phyloP scores from a whole-genome alignment of 345 rosid genomes.

The Lumnitzera littorea region DNA sequence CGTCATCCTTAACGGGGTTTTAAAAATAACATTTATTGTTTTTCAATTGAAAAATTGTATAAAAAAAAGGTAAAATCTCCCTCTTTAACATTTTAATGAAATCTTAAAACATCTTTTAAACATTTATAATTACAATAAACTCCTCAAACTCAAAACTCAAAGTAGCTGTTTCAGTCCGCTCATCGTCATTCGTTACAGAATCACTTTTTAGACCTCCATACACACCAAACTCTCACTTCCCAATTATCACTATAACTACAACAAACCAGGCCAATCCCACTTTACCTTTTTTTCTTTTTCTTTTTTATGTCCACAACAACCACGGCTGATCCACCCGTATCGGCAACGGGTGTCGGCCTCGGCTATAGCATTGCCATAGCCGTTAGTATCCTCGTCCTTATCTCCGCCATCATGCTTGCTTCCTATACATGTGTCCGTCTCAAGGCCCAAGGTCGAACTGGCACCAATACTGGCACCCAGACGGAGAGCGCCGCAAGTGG shows the following conservation, averaged over 20 bases:
- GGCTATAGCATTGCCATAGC: conserved; percentile 84
- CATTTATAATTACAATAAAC: too few species aligned
- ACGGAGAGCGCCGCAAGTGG: neutral
- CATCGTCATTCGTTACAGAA: too few species aligned
- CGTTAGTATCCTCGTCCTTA: conserved; percentile 66
- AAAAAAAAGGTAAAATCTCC: too few species aligned
- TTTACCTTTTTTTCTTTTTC: neutral
- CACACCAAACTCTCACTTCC: neutral
- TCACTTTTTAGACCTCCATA: neutral
- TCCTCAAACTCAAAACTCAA: too few species aligned
- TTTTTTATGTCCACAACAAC: conserved; percentile 44
- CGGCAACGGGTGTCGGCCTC: conserved; percentile 51
- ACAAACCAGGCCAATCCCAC: neutral
- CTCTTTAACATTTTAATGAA: too few species aligned
- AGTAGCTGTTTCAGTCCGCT: too few species aligned
- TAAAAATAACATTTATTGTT: too few species aligned
- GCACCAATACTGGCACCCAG: neutral
- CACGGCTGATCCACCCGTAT: conserved; percentile 31
- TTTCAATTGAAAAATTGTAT: too few species aligned
- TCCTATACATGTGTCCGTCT: conserved; percentile 57
- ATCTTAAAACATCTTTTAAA: too few species aligned
- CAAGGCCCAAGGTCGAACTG: conserved; percentile 21
- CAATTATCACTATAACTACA: neutral
- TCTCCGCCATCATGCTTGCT: conserved; percentile 69
- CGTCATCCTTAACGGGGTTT: too few species aligned